Base-by-base conservation (phyloP, 306 rosid species). In the Rosa lucieae region DNA sequence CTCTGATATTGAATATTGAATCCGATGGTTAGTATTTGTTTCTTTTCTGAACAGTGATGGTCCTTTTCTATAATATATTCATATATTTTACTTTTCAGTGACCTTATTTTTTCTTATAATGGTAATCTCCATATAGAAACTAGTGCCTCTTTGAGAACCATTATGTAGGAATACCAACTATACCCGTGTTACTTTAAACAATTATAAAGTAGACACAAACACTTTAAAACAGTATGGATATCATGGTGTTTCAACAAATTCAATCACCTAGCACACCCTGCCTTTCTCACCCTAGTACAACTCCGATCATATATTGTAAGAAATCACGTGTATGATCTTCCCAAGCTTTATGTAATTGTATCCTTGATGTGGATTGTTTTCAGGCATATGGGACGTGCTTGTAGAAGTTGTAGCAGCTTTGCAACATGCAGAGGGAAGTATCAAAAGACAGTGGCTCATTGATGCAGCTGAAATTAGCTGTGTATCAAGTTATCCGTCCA, bases 401-500 rank as follows among this genome's bases (percentile, higher is more conserved):
- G 40, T 80, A 77, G 98, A 92, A 78, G 94, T 95, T 76, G 99
- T 84, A 56, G 92, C 86, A 52, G 96, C 92, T 84, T 82, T 95
- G 85, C 88, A 91, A 74, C 85, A 84, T 55, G 96, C 90, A 59
- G 99, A 95, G 85, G 91, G 86, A 82, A 88, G 87, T 78, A 73
- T 90, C 81, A 90, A 83, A 82, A 86, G 89, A 80, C 96, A 84
- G 85, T 95, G 99, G 99, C 89, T 92, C 74, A 81, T 89, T 82
- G 97, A 91, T 78, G 91, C 94, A 37, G 86, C 87, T n/a, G 98
- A 91, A 89, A 87, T 88, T 84, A 92, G 98, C 87, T 92, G 99
- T 10, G 84, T 95, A 21, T 90, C 98, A 37, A 77, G 82, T 72
- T 86, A 87, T 85, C 99, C 98, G 55, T 92, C 97, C 72, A 90